Evolutionary conservation across 108 stramenopile species (phyloP).

Genomic region (Fragilaria radians): DNA sequence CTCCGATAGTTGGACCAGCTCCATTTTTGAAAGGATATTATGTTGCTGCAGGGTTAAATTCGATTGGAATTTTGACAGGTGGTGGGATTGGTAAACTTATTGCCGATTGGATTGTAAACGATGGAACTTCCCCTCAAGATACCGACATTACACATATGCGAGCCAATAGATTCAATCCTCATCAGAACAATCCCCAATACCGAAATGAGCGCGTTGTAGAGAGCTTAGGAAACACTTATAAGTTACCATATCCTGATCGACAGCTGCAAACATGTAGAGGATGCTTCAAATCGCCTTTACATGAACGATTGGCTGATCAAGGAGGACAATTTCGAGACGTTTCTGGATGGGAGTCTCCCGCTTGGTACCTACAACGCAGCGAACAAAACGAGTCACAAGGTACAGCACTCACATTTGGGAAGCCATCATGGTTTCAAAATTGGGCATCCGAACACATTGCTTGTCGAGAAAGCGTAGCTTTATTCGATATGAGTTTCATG

Average conservation of each 20-base stretch:
- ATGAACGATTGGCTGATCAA: constrained; percentile 28
- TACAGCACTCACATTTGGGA: constrained; percentile 29
- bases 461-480: constrained; percentile 45
- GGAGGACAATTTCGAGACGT: constrained; percentile 53
- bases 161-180: constrained; percentile 48
- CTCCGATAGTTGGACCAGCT: constrained; percentile 53
- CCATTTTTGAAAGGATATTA: constrained; percentile 52
- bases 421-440: constrained; percentile 28
- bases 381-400: background rate
- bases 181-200: constrained; percentile 45
- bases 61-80: constrained; percentile 69
- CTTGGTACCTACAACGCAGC: constrained; percentile 35
- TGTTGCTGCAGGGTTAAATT: constrained; percentile 71
- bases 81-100: constrained; percentile 52
- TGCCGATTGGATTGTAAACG: constrained; percentile 43
- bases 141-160: constrained; percentile 55
- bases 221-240: constrained; percentile 58
- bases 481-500: constrained; percentile 88
- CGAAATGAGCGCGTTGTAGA: constrained; percentile 45
- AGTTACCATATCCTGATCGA: constrained; percentile 56
- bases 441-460: constrained; percentile 60
- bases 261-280: constrained; percentile 38
- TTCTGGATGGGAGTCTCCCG: constrained; percentile 63
- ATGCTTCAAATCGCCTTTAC: constrained; percentile 40
- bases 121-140: constrained; percentile 34